phyloP scores from a whole-genome alignment of 805 yeast species.

The Lipomyces starkeyi region DNA sequence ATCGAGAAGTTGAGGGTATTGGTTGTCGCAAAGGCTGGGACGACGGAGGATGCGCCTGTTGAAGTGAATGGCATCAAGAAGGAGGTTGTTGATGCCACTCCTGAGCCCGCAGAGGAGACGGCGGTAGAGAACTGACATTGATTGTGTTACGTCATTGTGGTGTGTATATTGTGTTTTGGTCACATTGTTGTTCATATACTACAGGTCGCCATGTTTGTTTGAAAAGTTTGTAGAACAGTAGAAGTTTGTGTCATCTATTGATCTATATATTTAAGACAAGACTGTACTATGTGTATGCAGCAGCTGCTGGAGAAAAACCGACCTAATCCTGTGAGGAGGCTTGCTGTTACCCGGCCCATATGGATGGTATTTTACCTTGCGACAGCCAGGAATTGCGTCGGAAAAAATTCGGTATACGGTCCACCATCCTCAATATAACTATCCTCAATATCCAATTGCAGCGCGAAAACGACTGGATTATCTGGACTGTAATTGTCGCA shows the following conservation, averaged over 20 bases:
- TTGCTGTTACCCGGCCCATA: neutral
- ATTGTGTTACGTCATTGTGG: neutral
- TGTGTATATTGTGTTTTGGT: constrained; percentile 1
- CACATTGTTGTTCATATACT: neutral
- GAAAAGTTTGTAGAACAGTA: neutral
- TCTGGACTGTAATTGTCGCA: neutral
- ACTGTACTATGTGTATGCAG: no score
- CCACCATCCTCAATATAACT: neutral
- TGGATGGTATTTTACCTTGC: neutral
- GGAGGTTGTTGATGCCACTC: neutral
- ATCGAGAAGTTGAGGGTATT: constrained; percentile 26
- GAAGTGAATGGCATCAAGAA: constrained; percentile 7
- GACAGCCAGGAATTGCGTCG: no score
- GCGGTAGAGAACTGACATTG: neutral
- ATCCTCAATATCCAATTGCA: neutral
- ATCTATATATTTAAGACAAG: neutral
- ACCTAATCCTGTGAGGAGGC: no score
- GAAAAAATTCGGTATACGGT: neutral
- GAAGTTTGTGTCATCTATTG: neutral
- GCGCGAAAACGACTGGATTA: neutral
- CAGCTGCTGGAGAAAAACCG: neutral
- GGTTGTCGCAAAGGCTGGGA: constrained; percentile 5
- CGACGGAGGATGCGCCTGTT: constrained; percentile 5
- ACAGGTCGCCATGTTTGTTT: neutral
- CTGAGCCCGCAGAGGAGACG: constrained; percentile 5